phyloP scores from a whole-genome alignment of 495 filamentous ascomycete species.

The Podospora appendiculata region DNA sequence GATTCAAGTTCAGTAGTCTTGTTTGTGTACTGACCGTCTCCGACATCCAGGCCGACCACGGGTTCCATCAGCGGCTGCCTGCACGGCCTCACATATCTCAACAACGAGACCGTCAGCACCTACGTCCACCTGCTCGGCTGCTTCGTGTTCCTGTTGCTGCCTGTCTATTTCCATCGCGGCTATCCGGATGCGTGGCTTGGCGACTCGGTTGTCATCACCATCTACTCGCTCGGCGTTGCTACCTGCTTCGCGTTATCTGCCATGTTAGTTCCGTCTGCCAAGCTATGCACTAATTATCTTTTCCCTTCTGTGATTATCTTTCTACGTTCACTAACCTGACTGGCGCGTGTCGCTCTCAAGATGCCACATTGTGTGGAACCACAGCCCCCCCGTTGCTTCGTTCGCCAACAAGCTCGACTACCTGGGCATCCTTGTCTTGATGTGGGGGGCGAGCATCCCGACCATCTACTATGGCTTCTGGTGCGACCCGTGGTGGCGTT shows the following conservation, averaged over 20 bases:
- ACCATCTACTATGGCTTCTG: conserved; percentile 70
- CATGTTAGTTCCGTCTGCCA: not conserved
- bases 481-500: conserved; percentile 47
- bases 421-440: conserved; percentile 68
- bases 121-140: conserved; percentile 1
- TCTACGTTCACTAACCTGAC: not conserved
- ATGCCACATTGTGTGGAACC: conserved; percentile 4
- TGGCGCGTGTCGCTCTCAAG: not conserved
- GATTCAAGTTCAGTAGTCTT: not conserved
- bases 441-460: conserved; percentile 66
- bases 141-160: not conserved
- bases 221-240: not conserved
- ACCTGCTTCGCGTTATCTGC: conserved; percentile 1
- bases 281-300: no score
- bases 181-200: not conserved
- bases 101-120: conserved; percentile 8
- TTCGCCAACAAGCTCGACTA: conserved; percentile 71
- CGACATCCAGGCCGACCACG: not conserved
- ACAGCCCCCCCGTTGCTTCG: not conserved
- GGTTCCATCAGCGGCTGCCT: not conserved
- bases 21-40: not conserved
- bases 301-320: not conserved
- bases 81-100: not conserved
- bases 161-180: not conserved
- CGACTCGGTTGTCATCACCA: not conserved